Percentiles rank a stretch among this genome's conserved stretches.
Evolutionary conservation across 257 asterid genomes (phyloP).

Genomic region (Cordia subcordata): DNA sequence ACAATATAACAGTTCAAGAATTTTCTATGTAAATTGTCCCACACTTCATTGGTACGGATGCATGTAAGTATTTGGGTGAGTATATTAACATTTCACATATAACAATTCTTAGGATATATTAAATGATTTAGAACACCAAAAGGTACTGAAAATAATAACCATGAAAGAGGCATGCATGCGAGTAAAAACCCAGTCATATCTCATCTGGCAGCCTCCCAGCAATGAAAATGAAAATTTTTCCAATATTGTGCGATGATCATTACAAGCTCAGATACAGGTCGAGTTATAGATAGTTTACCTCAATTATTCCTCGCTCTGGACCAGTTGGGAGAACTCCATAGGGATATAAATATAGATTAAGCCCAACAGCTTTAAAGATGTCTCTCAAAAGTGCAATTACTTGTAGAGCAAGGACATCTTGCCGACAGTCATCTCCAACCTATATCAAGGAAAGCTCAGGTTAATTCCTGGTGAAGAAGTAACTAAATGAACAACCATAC

Average conservation of each 20-base stretch:
- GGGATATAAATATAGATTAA: slow-evolving; percentile 82
- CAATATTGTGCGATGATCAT: not conserved
- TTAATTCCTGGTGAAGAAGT: slow-evolving; percentile 10
- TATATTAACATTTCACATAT: too few relatives aligned
- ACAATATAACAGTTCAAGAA: too few relatives aligned
- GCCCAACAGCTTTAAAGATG: slow-evolving; percentile 82
- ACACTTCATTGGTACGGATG: too few relatives aligned
- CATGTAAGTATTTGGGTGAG: too few relatives aligned
- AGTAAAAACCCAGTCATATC: not conserved
- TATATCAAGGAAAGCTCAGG: slow-evolving; percentile 28
- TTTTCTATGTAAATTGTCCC: too few relatives aligned
- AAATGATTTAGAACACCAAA: too few relatives aligned
- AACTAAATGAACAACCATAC: not conserved
- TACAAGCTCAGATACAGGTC: slow-evolving; percentile 4
- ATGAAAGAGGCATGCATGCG: too few relatives aligned
- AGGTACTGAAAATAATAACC: too few relatives aligned
- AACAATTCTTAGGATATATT: too few relatives aligned
- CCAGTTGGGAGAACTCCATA: slow-evolving; percentile 99
- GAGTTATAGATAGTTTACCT: slow-evolving; percentile 44
- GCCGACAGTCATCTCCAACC: slow-evolving; percentile 99
- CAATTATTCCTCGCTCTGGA: slow-evolving; percentile 93
- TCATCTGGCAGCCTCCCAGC: not conserved
- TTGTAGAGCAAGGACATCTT: slow-evolving; percentile 97
- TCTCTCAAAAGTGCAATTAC: slow-evolving; percentile 96
- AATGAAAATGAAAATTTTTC: not conserved